Base-by-base conservation (phyloP, 495 filamentous ascomycete genomes). In the Xylaria acuta region DNA sequence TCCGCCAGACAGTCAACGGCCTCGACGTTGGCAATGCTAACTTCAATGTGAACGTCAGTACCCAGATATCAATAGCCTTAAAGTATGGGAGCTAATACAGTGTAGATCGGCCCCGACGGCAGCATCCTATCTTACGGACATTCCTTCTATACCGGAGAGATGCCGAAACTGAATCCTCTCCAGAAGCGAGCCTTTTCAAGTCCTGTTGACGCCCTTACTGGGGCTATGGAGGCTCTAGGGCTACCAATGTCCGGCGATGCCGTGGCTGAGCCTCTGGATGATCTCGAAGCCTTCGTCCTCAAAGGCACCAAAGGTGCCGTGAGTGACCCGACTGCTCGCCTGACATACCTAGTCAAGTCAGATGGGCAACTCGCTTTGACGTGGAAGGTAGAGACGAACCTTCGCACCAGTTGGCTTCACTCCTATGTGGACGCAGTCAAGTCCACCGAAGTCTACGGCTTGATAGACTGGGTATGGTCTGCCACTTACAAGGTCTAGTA, bases 21-120 rank as follows among this genome's bases (percentile, higher is more conserved):
- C 69, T 86, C 12, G 84, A 85, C 51, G 81, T 86, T 60, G 82
- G 82, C 71, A 85, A 85, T 75, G 82, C 81, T 20, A 81, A 84
- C 71, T 82, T 84, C 67, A 86, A 86, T 36, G 84, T 85, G 38
- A 86, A 86, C 67, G 80, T 86, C 27, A 72, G 81, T 73, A 47
- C 16, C 38, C 1, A 64, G 18, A 7, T 25, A 64, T 7, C 1
- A 20, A 49, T 7, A 8, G 7, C 12, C 3, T 54, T 25, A n/a
- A n/a, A 8, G 4, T 30, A 47, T 32, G 25, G n/a, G n/a, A 51
- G 34, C 59, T 74, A 30, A 70, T 14, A 11, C 25, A 30, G 14
- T 56, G 20, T 62, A 81, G 76, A 76, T 79, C 62, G 77, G 63
- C 22, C 71, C 60, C 36, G 75, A 82, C 41, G 80, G 80, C 5